These are phyloP conservation scores for Podila epicladia DNA, from an alignment of 192 early-diverging fungal genomes.

Conservation along the genomic window DNA sequence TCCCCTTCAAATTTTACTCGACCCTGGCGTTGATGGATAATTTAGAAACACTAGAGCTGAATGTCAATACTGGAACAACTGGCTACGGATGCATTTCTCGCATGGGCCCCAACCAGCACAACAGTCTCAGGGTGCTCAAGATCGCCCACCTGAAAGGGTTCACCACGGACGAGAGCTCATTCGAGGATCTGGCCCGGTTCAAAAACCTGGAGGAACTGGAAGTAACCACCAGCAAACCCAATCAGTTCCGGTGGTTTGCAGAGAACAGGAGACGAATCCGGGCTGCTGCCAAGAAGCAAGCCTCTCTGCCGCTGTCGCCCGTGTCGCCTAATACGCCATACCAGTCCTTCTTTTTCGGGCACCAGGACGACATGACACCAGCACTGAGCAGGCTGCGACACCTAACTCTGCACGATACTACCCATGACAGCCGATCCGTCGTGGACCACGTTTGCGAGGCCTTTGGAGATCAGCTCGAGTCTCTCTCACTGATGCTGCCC, in stretches of 20 bases:
- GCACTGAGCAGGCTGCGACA: not conserved
- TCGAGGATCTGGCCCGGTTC: not conserved
- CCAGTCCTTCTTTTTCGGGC: not conserved
- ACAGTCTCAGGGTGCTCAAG: not conserved
- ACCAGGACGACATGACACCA: no score
- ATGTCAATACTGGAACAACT: not conserved
- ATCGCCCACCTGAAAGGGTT: not conserved
- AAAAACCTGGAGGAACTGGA: conserved; percentile 1
- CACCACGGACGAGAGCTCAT: not conserved
- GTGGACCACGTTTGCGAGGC: not conserved
- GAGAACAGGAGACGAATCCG: not conserved
- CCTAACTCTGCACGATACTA: not conserved
- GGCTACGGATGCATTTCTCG: not conserved
- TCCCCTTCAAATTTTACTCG: not conserved
- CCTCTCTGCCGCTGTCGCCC: not conserved
- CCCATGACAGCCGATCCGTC: not conserved
- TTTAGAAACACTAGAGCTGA: not conserved
- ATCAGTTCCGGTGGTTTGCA: not conserved
- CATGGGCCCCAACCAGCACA: not conserved
- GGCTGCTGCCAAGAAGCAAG: not conserved
- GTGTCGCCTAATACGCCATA: not conserved
- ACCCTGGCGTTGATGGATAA: not conserved
- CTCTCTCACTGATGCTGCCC: not conserved
- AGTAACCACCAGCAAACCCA: not conserved
- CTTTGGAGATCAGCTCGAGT: conserved; percentile 3